Evolutionary conservation across 2,329 filamentous ascomycete genomes (phyloP).

Genomic region (Pseudocercospora fijiensis): DNA sequence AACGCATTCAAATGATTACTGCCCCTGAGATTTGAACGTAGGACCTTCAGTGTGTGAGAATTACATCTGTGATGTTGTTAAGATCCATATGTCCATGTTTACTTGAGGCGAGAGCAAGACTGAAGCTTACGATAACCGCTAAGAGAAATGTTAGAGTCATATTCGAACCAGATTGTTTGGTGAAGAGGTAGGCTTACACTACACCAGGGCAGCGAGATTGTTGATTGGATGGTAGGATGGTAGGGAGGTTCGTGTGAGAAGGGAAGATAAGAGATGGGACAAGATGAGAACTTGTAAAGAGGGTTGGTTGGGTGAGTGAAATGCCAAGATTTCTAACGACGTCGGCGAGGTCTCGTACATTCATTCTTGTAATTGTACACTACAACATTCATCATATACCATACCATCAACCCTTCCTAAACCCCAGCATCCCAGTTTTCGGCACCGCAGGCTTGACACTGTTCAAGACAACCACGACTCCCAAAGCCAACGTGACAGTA

Average conservation of each 20-base stretch:
- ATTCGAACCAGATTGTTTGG: not conserved
- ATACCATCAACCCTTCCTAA: not conserved
- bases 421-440: not conserved
- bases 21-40: not conserved
- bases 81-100: not conserved
- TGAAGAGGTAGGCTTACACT: not conserved
- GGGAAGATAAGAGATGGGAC: not conserved
- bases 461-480: not conserved
- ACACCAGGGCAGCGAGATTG: not conserved
- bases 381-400: too few species aligned
- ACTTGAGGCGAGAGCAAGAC: not conserved
- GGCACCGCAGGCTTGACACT: conserved; percentile 4
- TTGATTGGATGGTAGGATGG: not conserved
- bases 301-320: not conserved
- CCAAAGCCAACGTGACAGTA: conserved; percentile 14
- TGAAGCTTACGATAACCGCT: not conserved
- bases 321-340: not conserved
- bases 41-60: conserved; percentile 9
- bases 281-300: not conserved
- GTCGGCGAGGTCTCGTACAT: not conserved
- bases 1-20: not conserved
- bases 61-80: not conserved
- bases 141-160: not conserved
- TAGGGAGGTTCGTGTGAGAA: not conserved
- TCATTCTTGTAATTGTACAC: too few species aligned